Evolutionary conservation across 2,329 filamentous ascomycete genomes (phyloP).

Genomic region (Nemania bipapillata): DNA sequence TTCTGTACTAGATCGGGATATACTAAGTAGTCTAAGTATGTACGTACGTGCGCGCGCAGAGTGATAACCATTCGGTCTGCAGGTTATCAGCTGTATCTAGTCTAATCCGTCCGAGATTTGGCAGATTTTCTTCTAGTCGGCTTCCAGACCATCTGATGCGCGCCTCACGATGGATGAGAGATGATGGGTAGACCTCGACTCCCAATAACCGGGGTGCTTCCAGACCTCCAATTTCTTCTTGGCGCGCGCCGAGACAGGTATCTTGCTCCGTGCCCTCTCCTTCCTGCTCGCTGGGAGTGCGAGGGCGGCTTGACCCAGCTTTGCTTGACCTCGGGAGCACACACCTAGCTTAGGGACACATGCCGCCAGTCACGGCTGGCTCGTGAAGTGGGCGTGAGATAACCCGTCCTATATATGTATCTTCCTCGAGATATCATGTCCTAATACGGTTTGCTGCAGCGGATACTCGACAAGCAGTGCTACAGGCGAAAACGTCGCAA

Average conservation of each 20-base stretch:
- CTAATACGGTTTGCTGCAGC: constrained; percentile 2
- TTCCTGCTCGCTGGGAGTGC: background rate
- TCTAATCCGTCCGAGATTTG: background rate
- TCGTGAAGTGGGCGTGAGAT: constrained; percentile 29
- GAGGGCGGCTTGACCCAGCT: constrained; percentile 8
- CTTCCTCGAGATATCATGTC: background rate
- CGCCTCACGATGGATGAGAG: background rate
- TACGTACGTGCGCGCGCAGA: background rate
- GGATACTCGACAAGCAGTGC: background rate
- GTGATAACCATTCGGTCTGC: constrained; percentile 22
- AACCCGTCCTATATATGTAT: background rate
- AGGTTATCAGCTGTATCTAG: no score
- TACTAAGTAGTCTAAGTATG: background rate
- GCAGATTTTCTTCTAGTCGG: background rate
- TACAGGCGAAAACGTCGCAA: constrained; percentile 5
- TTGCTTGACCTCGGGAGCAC: background rate
- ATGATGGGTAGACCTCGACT: background rate
- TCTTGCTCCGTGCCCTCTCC: constrained; percentile 26
- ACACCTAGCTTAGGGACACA: background rate
- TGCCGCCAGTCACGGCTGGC: background rate
- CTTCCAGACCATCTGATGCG: background rate
- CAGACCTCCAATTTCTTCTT: constrained; percentile 31
- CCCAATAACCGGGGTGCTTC: constrained; percentile 9
- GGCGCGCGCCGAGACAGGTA: constrained; percentile 29
- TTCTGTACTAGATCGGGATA: no score